Percentiles rank a stretch among this genome's conserved stretches.
Evolutionary conservation across 352 stramenopile genomes (phyloP).

Genomic region (Plasmopara halstedii): DNA sequence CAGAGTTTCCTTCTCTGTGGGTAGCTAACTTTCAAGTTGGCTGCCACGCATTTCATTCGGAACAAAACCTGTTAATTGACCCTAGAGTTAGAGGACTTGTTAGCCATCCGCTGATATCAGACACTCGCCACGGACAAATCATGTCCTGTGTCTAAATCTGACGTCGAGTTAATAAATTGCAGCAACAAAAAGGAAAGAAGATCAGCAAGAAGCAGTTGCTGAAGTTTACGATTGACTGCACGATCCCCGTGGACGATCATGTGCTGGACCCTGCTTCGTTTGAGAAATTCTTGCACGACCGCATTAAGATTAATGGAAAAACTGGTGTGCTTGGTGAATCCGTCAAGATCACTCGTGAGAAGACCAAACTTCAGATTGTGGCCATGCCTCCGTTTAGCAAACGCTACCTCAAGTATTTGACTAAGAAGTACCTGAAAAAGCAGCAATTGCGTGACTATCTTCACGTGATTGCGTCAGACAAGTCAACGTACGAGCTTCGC

Average conservation of each 20-base stretch:
- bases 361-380: conserved; percentile 95
- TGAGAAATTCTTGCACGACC: conserved; percentile 99
- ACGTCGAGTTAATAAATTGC: conserved; percentile 3
- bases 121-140: conserved; percentile 16
- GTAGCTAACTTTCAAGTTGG: conserved; percentile 6
- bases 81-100: conserved; percentile 1
- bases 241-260: conserved; percentile 97
- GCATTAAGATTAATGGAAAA: conserved; percentile 99
- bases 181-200: conserved; percentile 81
- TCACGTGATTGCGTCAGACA: conserved; percentile 97
- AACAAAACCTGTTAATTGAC: conserved; percentile 10
- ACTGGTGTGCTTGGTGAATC: conserved; percentile 92
- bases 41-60: conserved; percentile 44
- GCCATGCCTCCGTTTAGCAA: conserved; percentile 96
- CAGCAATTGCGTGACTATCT: conserved; percentile 99
- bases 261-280: conserved; percentile 98
- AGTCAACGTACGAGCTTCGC: conserved; percentile 98
- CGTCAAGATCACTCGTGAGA: conserved; percentile 94
- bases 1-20: conserved; percentile 88
- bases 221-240: conserved; percentile 93
- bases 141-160: conserved; percentile 6
- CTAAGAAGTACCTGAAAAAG: conserved; percentile 99
- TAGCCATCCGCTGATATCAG: conserved; percentile 10
- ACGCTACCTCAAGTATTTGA: conserved; percentile 98
- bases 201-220: conserved; percentile 85